A percentile compares a stretch with the other conserved stretches of the same genome.
phyloP scores from a whole-genome alignment of 2,329 filamentous ascomycete species.

The Drechslerella coelobrocha region DNA sequence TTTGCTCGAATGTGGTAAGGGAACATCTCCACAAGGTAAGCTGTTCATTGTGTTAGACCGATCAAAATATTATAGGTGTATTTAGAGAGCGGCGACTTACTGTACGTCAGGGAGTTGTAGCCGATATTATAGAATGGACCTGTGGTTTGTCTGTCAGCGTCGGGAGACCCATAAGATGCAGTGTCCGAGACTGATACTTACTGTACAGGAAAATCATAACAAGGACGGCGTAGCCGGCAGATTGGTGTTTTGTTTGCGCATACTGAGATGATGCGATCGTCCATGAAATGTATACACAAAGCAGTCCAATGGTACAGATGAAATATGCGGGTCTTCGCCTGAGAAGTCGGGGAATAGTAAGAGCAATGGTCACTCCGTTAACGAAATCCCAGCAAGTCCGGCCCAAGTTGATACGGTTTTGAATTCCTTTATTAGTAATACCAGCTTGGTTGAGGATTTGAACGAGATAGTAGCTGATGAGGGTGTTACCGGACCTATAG shows the following conservation, averaged over 20 bases:
- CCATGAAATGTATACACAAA: constrained; percentile 58
- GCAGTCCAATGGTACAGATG: constrained; percentile 58
- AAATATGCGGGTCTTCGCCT: constrained; percentile 46
- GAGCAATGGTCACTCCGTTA: constrained; percentile 59
- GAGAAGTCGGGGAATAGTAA: constrained; percentile 26
- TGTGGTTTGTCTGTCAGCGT: constrained; percentile 58
- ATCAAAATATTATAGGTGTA: background rate
- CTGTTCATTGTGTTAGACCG: constrained; percentile 51
- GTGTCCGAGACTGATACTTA: constrained; percentile 16
- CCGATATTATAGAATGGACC: constrained; percentile 69
- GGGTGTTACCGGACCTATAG: constrained; percentile 60
- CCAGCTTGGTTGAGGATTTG: constrained; percentile 62
- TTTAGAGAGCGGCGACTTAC: constrained; percentile 57
- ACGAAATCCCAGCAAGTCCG: constrained; percentile 62
- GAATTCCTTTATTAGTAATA: constrained; percentile 59
- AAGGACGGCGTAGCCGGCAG: constrained; percentile 59
- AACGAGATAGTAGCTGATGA: constrained; percentile 62
- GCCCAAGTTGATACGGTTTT: constrained; percentile 61
- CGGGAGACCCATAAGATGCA: background rate
- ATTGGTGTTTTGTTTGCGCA: constrained; percentile 56
- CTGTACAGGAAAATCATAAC: constrained; percentile 61
- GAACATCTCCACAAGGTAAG: constrained; percentile 68
- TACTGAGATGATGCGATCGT: constrained; percentile 59
- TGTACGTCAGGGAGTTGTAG: constrained; percentile 72
- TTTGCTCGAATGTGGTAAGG: constrained; percentile 67